Conservation (phyloP, 345 rosid species). For the Ceriops decandra region DNA sequence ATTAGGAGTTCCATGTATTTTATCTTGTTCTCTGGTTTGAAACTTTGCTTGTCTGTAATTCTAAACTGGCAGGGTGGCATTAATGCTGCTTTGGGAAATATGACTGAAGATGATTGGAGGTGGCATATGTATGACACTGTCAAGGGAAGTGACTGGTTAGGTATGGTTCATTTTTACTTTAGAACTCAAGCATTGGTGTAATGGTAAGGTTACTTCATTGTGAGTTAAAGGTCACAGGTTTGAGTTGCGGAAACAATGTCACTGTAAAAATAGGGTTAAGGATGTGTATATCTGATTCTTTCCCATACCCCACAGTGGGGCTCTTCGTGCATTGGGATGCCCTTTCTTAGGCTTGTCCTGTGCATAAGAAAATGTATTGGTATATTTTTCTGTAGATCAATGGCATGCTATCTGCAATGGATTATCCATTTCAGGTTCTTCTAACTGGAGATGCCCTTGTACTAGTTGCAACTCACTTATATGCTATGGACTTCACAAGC, state of each 20-base stretch:
- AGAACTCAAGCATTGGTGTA: not conserved
- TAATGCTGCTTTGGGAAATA: constrained; percentile 96
- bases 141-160: constrained; percentile 99
- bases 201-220: too few relatives aligned
- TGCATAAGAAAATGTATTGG: not conserved
- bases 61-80: constrained; percentile 77
- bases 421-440: not conserved
- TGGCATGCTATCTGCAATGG: not conserved
- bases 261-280: too few relatives aligned
- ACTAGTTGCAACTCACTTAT: not conserved
- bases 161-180: constrained; percentile 31
- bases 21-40: not conserved
- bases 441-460: constrained; percentile 1
- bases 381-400: not conserved
- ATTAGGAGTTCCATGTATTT: not conserved
- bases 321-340: too few relatives aligned
- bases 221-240: too few relatives aligned
- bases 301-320: too few relatives aligned
- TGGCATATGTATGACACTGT: constrained; percentile 99
- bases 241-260: too few relatives aligned
- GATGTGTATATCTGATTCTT: too few relatives aligned
- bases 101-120: constrained; percentile 98
- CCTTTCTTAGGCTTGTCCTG: not conserved
- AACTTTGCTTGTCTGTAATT: constrained; percentile 5
- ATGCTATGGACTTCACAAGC: not conserved